These are phyloP conservation scores for Arachnopeziza araneosa DNA, from an alignment of 2,329 filamentous ascomycete genomes.

Conservation along the genomic window DNA sequence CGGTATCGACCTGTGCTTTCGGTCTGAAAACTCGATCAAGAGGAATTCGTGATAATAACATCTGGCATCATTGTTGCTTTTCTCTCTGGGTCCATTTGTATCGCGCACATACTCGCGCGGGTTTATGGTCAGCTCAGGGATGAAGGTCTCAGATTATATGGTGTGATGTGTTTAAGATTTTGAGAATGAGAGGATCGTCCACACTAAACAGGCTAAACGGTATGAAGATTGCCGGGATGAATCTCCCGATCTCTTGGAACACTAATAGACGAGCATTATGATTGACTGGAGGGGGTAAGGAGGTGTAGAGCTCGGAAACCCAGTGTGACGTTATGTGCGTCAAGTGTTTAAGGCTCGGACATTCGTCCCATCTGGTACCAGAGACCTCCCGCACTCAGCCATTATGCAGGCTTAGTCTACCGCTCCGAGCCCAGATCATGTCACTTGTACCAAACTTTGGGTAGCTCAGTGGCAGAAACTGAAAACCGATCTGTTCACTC, in stretches of 20 bases:
- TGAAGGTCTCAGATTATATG: neutral
- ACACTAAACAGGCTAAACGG: neutral
- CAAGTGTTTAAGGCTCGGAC: neutral
- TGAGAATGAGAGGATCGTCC: neutral
- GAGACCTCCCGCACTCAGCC: neutral
- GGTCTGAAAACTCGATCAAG: slow-evolving; percentile 19
- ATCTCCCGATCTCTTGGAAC: neutral
- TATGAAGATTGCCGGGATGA: neutral
- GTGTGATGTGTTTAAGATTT: neutral
- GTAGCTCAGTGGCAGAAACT: neutral
- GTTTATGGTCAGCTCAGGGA: neutral
- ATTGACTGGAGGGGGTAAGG: neutral
- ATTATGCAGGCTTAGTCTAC: neutral
- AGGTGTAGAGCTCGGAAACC: neutral
- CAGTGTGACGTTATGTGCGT: neutral
- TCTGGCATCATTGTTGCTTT: slow-evolving; percentile 1
- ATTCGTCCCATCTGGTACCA: neutral
- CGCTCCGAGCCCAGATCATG: neutral
- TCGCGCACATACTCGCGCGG: neutral
- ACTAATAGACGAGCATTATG: neutral
- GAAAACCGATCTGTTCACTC: neutral
- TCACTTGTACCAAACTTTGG: neutral
- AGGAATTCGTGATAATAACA: slow-evolving; percentile 33
- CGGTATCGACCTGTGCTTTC: slow-evolving; percentile 3
- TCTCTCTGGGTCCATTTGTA: neutral